These are phyloP conservation scores for Rhizopogon vesiculosus DNA, from an alignment of 768 basidiomycete genomes.

Conservation along the genomic window DNA sequence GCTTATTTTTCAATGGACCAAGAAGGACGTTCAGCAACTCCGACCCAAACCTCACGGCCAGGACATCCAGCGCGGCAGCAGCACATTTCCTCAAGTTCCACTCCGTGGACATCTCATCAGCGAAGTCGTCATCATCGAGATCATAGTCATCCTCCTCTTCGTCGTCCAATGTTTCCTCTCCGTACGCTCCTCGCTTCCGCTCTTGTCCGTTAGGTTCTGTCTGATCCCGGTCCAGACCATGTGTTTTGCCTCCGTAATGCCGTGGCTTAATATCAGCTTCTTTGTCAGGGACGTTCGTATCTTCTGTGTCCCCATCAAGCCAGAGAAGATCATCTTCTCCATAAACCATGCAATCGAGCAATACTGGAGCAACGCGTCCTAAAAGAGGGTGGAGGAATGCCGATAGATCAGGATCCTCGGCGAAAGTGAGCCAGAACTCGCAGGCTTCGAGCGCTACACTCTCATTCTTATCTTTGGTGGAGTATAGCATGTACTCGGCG, in stretches of 20 bases:
- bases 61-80: constrained; percentile 94
- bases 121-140: constrained; percentile 78
- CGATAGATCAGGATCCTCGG: constrained; percentile 87
- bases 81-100: constrained; percentile 99
- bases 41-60: constrained; percentile 89
- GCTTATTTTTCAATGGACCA: constrained; percentile 85
- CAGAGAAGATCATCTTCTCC: constrained; percentile 94
- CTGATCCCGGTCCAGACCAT: constrained; percentile 75
- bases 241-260: constrained; percentile 82
- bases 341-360: constrained; percentile 97
- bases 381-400: constrained; percentile 83
- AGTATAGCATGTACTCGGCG: constrained; percentile 98
- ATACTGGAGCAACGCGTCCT: constrained; percentile 86
- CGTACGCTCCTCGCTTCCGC: constrained; percentile 55
- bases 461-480: constrained; percentile 96
- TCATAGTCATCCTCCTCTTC: constrained; percentile 90
- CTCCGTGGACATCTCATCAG: constrained; percentile 95
- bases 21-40: constrained; percentile 88
- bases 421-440: constrained; percentile 99
- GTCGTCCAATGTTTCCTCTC: constrained; percentile 76
- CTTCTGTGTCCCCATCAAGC: constrained; percentile 89
- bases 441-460: constrained; percentile 96
- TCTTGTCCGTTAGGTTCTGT: constrained; percentile 32
- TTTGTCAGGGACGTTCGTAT: constrained; percentile 87
- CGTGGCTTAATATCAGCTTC: constrained; percentile 95